Conservation (phyloP, 148 eudicot genomes). For the Dianthus caryophyllus region DNA sequence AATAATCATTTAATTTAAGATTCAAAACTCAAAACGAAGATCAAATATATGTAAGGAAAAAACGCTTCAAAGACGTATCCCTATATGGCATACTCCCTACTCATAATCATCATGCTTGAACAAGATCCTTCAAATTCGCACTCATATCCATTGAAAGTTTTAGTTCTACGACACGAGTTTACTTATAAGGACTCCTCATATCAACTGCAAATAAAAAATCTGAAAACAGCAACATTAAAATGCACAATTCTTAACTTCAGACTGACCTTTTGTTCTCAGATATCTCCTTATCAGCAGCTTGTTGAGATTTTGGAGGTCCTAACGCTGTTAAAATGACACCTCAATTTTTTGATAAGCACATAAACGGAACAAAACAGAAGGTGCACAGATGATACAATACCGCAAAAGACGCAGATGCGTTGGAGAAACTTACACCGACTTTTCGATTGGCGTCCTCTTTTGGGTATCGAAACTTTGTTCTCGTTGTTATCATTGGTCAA, state of each 20-base stretch:
- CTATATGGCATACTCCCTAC: too few species aligned
- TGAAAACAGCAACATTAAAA: background rate
- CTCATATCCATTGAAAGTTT: too few species aligned
- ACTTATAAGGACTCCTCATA: background rate
- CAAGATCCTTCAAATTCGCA: too few species aligned
- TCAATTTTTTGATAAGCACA: background rate
- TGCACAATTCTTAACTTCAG: background rate
- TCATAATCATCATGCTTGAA: too few species aligned
- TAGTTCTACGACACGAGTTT: background rate
- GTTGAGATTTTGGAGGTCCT: constrained; percentile 28
- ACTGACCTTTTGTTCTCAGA: constrained; percentile 66
- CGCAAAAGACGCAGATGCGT: background rate
- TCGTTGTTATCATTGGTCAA: background rate
- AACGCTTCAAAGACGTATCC: too few species aligned
- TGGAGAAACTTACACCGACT: constrained; percentile 22
- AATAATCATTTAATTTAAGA: too few species aligned
- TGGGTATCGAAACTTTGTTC: constrained; percentile 14
- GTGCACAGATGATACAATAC: too few species aligned
- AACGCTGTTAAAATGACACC: constrained; percentile 16
- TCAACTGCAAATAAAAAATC: background rate
- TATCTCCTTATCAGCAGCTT: constrained; percentile 36
- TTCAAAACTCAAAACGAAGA: too few species aligned
- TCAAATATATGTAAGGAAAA: too few species aligned
- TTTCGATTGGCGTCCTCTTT: constrained; percentile 19
- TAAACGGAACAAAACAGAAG: background rate